A percentile compares a stretch with the other conserved stretches of the same genome.
Evolutionary conservation across 176 grass and related monocot genomes (phyloP).

Genomic region (Echinochloa phyllopogon): DNA sequence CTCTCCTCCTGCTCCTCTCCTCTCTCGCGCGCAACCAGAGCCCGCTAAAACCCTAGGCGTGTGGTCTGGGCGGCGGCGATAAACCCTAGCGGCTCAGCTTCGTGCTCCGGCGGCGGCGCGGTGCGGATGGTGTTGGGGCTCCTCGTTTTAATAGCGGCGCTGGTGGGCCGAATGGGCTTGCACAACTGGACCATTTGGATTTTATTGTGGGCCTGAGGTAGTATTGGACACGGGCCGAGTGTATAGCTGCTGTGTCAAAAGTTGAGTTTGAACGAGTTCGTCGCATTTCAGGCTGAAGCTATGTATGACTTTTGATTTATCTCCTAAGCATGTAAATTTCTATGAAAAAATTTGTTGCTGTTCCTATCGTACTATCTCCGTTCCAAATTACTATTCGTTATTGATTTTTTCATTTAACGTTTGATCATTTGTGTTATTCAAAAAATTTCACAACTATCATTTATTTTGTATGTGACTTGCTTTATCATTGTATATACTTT

Average conservation of each 20-base stretch:
- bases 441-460: too few species aligned
- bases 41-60: conserved; percentile 19
- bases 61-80: background rate
- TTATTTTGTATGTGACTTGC: too few species aligned
- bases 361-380: background rate
- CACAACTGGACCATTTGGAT: background rate
- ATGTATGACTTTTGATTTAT: too few species aligned
- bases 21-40: background rate
- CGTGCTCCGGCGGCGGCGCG: conserved; percentile 16
- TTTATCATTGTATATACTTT: too few species aligned
- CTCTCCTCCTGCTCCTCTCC: background rate
- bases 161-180: conserved; percentile 15
- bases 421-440: too few species aligned
- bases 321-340: background rate
- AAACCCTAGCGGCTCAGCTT: conserved; percentile 31
- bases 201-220: background rate
- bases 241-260: too few species aligned
- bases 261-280: too few species aligned
- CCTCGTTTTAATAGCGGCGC: background rate
- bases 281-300: too few species aligned
- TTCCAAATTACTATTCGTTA: too few species aligned
- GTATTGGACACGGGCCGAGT: too few species aligned
- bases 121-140: background rate
- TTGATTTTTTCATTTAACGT: too few species aligned
- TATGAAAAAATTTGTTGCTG: background rate